Conservation (phyloP, 306 rosid genomes). For the Luffa aegyptiaca region DNA sequence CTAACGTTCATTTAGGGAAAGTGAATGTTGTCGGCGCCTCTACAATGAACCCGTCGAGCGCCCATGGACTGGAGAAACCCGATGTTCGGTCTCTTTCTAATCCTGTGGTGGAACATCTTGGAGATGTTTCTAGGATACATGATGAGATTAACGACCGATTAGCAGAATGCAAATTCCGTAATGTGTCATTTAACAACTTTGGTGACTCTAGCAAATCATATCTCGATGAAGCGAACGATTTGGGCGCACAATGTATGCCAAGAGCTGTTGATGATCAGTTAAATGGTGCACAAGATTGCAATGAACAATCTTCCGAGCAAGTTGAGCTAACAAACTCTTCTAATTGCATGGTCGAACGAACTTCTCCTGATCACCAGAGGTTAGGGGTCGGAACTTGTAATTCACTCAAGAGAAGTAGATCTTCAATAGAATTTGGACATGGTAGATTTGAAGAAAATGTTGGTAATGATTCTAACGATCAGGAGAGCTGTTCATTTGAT, state of each 20-base stretch:
- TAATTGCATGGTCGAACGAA: slow-evolving; percentile 13
- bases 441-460: slow-evolving; percentile 13
- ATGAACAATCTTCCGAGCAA: slow-evolving; percentile 19
- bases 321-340: slow-evolving; percentile 20
- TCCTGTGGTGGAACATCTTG: background rate
- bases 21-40: slow-evolving; percentile 6
- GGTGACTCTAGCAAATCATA: slow-evolving; percentile 16
- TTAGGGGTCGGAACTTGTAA: slow-evolving; percentile 7
- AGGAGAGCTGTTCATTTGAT: slow-evolving; percentile 18
- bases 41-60: background rate
- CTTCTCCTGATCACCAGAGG: slow-evolving; percentile 21
- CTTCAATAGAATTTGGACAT: slow-evolving; percentile 24
- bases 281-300: slow-evolving; percentile 8
- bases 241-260: background rate
- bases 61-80: slow-evolving; percentile 11
- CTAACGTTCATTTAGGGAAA: slow-evolving; percentile 14
- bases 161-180: background rate
- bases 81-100: background rate
- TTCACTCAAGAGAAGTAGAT: slow-evolving; percentile 14
- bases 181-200: slow-evolving; percentile 15
- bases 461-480: slow-evolving; percentile 12
- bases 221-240: slow-evolving; percentile 12
- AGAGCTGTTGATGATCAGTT: slow-evolving; percentile 11
- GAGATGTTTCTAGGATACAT: slow-evolving; percentile 2
- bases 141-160: background rate